These are phyloP conservation scores for Triticum turgidum DNA, from an alignment of 176 grass and related monocot genomes.

Conservation along the genomic window DNA sequence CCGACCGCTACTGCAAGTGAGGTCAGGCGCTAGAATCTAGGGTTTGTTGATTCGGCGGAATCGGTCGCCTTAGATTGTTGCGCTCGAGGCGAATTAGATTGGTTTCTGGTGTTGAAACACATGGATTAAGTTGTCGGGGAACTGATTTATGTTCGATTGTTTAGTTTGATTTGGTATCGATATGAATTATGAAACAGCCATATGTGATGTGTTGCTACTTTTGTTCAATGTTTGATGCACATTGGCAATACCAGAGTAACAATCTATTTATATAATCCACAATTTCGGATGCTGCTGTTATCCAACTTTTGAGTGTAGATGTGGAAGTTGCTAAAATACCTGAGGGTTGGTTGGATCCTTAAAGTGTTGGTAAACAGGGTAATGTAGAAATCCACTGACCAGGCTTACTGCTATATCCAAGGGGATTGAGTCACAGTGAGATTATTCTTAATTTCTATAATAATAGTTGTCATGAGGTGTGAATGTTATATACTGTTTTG, in stretches of 20 bases:
- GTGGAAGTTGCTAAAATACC: not conserved
- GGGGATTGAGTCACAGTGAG: not conserved
- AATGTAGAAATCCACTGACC: not conserved
- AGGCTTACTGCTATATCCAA: not conserved
- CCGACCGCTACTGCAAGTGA: constrained; percentile 99
- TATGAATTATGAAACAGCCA: not conserved
- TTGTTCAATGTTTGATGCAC: not conserved
- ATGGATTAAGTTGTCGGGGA: not conserved
- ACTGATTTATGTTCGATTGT: not conserved
- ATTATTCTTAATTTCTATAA: not conserved
- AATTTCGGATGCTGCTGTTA: not conserved
- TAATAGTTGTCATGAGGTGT: not conserved
- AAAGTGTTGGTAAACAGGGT: not conserved
- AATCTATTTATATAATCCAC: not conserved
- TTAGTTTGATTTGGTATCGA: not conserved
- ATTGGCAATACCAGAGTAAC: not conserved
- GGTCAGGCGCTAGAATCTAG: constrained; percentile 42
- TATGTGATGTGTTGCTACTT: not conserved
- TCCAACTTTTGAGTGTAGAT: not conserved
- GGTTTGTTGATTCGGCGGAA: constrained; percentile 27
- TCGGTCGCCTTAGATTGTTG: not conserved
- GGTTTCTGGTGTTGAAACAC: not conserved
- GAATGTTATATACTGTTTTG: not conserved
- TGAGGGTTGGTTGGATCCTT: not conserved
- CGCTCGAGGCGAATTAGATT: not conserved